A percentile compares a stretch with the other conserved stretches of the same genome.
phyloP scores from a whole-genome alignment of 169 alveolate genomes.

The Plasmodium gallinaceum region DNA sequence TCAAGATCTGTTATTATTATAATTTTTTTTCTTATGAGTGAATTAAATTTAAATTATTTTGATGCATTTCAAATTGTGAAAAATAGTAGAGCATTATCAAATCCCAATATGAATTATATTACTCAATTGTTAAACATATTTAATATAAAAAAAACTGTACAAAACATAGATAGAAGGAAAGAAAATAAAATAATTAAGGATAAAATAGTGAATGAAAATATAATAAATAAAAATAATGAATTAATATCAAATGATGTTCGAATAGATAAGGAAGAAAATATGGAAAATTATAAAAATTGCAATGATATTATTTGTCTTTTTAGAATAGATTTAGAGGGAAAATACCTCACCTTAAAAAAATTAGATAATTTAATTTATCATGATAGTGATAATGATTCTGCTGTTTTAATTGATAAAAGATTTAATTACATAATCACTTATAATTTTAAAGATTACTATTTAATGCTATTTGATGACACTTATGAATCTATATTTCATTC shows the following conservation, averaged over 20 bases:
- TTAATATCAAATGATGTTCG: not conserved
- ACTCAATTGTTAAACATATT: conserved; percentile 57
- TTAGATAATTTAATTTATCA: not conserved
- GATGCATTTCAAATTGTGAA: conserved; percentile 82
- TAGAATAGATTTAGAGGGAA: conserved; percentile 6
- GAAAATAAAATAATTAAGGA: not conserved
- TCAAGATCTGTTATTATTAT: conserved; percentile 80
- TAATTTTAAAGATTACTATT: conserved; percentile 17
- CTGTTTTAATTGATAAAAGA: conserved; percentile 15
- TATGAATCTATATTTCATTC: conserved; percentile 3
- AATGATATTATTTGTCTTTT: not conserved
- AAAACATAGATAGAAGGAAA: not conserved
- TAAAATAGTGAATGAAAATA: not conserved
- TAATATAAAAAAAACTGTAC: not conserved
- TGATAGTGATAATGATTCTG: not conserved
- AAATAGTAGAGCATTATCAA: conserved; percentile 70
- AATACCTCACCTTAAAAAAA: not conserved
- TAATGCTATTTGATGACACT: conserved; percentile 28
- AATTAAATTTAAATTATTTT: conserved; percentile 38
- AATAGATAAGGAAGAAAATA: not conserved
- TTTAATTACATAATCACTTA: conserved; percentile 31
- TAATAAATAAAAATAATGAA: not conserved
- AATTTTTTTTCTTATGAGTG: conserved; percentile 81
- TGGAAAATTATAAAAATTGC: not conserved
- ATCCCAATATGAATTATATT: conserved; percentile 80